Percentiles rank a stretch among this genome's conserved stretches.
Conservation (phyloP, 306 rosid species). For the Fragaria vesca region DNA sequence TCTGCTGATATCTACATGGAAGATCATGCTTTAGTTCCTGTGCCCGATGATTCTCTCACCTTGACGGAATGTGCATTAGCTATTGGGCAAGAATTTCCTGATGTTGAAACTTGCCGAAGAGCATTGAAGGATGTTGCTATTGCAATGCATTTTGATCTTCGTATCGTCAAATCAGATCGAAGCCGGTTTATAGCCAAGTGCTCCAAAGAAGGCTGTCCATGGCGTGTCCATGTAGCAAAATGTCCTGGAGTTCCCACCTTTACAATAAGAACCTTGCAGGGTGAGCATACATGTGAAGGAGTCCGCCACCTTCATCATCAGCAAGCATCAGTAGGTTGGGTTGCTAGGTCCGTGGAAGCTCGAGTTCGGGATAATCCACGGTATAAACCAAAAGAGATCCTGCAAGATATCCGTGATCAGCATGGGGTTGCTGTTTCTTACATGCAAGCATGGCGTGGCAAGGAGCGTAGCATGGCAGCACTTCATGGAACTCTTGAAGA, state of each 20-base stretch:
- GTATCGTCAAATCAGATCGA: conserved; percentile 96
- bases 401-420: conserved; percentile 92
- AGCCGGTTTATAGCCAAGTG: conserved; percentile 98
- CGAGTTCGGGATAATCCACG: conserved; percentile 94
- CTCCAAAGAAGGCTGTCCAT: conserved; percentile 98
- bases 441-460: conserved; percentile 99
- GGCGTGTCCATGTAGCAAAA: conserved; percentile 99
- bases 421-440: conserved; percentile 99
- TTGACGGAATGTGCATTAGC: conserved; percentile 51
- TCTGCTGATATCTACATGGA: conserved; percentile 12
- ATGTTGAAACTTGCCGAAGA: conserved; percentile 96
- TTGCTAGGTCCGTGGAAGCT: conserved; percentile 96
- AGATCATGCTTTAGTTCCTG: conserved; percentile 45
- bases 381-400: conserved; percentile 90
- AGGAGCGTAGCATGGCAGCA: conserved; percentile 99
- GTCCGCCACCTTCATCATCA: conserved; percentile 94
- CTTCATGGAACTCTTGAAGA: conserved; percentile 99
- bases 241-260: conserved; percentile 97
- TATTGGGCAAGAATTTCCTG: conserved; percentile 95
- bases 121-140: conserved; percentile 93
- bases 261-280: conserved; percentile 84
- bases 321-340: conserved; percentile 99
- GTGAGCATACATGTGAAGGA: conserved; percentile 96
- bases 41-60: conserved; percentile 38
- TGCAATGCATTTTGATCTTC: conserved; percentile 94